These are phyloP conservation scores for Quillaja saponaria DNA, from an alignment of 306 rosid genomes.

Conservation along the genomic window DNA sequence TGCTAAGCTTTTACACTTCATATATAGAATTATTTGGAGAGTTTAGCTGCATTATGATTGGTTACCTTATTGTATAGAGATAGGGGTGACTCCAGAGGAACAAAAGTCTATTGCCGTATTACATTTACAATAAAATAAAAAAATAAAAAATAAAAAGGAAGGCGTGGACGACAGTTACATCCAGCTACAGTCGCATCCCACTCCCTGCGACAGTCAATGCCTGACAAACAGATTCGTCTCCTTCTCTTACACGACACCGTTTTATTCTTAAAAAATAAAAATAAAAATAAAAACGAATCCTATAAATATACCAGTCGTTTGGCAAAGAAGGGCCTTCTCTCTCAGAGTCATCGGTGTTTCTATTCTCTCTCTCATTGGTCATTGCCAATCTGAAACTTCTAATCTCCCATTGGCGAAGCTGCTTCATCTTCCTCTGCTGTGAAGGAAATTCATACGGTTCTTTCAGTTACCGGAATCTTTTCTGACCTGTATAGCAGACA, in stretches of 20 bases:
- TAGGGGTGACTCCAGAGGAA: too few species aligned
- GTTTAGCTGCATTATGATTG: too few species aligned
- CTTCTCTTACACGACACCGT: constrained; percentile 40
- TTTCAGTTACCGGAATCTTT: constrained; percentile 23
- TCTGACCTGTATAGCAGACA: background rate
- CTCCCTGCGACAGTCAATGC: background rate
- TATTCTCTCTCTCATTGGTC: constrained; percentile 37
- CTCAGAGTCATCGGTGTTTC: constrained; percentile 44
- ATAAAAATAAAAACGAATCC: background rate
- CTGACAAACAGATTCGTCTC: constrained; percentile 31
- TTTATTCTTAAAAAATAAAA: background rate
- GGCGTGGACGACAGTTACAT: too few species aligned
- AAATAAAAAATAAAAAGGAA: too few species aligned
- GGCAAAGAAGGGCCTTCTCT: constrained; percentile 1
- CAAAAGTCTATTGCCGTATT: too few species aligned
- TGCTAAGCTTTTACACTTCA: too few species aligned
- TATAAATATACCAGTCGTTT: constrained; percentile 36
- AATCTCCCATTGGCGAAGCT: background rate
- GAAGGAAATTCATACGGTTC: constrained; percentile 28
- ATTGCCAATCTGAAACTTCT: constrained; percentile 21
- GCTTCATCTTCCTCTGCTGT: constrained; percentile 18
- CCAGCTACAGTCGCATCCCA: too few species aligned
- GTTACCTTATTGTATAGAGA: too few species aligned
- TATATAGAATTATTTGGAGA: too few species aligned
- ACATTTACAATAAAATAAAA: too few species aligned